phyloP scores from a whole-genome alignment of 331 rosid genomes.

The Quercus phellos region DNA sequence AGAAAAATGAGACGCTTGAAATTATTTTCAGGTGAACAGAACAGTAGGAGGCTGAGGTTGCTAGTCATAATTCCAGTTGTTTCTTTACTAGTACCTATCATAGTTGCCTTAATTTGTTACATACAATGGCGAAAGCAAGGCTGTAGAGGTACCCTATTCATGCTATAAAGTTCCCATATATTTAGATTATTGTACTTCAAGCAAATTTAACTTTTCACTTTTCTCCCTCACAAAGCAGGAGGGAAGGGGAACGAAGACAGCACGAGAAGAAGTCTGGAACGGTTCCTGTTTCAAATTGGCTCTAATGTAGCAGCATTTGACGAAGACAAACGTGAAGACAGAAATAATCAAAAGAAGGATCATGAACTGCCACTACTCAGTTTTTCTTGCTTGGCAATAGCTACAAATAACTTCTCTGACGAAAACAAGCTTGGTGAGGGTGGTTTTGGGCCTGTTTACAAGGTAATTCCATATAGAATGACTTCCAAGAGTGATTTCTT shows the following conservation, averaged over 20 bases:
- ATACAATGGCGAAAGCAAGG: no score
- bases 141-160: no score
- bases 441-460: conserved; percentile 28
- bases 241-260: background rate
- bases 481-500: background rate
- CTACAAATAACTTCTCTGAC: conserved; percentile 13
- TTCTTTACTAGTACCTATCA: no score
- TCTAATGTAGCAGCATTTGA: background rate
- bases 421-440: conserved; percentile 18
- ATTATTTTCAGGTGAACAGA: no score
- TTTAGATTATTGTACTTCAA: no score
- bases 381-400: conserved; percentile 1
- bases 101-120: no score
- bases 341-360: conserved; percentile 2
- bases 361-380: conserved; percentile 20
- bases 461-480: background rate
- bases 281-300: background rate
- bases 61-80: no score
- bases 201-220: no score
- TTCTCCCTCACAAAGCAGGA: background rate
- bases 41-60: no score
- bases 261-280: no score
- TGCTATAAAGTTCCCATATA: no score
- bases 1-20: no score
- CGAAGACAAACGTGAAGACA: background rate